Conservation (phyloP, 2,329 filamentous ascomycete species). For the Gyromitra esculenta region DNA sequence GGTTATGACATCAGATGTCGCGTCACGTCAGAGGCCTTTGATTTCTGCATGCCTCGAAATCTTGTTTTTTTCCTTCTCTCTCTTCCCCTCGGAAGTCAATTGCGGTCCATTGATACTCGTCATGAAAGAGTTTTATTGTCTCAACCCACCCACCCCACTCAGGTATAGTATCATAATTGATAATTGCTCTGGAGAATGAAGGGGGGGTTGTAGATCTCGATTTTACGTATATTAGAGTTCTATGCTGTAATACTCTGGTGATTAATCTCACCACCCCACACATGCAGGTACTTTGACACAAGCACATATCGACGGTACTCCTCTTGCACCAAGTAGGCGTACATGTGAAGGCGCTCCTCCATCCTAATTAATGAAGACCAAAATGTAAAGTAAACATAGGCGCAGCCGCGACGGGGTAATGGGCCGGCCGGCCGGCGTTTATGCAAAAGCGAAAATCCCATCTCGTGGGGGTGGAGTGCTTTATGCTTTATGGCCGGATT, state of each 20-base stretch:
- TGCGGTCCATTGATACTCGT: background rate
- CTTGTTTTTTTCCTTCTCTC: constrained; percentile 3
- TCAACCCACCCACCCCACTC: background rate
- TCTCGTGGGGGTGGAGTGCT: background rate
- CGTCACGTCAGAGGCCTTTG: background rate
- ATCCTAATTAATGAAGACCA: background rate
- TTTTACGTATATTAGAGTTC: constrained; percentile 5
- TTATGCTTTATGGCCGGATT: background rate
- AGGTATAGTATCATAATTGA: background rate
- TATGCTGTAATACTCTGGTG: background rate
- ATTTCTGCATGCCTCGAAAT: background rate
- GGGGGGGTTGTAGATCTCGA: background rate
- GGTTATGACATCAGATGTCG: constrained; percentile 3
- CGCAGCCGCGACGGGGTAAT: constrained; percentile 29
- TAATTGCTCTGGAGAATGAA: background rate
- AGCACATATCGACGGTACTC: background rate
- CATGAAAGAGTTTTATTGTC: no score
- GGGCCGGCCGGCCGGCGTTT: constrained; percentile 29
- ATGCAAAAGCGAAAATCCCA: background rate
- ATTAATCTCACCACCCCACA: constrained; percentile 12
- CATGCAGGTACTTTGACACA: constrained; percentile 27
- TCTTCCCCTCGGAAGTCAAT: background rate
- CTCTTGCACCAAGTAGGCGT: background rate
- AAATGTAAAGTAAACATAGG: constrained; percentile 7
- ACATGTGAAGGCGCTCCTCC: constrained; percentile 20